phyloP scores from a whole-genome alignment of 169 alveolate genomes.

The Eimeria brunetti region DNA sequence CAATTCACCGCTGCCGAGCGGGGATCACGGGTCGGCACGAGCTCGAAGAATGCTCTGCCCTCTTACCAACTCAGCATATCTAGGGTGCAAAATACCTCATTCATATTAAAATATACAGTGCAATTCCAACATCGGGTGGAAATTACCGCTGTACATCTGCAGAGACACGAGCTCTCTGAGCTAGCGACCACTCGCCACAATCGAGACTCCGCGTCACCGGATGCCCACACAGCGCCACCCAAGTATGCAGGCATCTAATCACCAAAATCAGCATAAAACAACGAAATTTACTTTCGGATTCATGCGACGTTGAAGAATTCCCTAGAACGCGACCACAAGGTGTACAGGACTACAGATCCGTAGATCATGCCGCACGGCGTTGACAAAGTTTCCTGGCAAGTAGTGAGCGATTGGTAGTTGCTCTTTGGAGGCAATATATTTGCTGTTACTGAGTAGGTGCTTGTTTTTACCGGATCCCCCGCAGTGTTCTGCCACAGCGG shows the following conservation, averaged over 20 bases:
- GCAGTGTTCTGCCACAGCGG: too few species aligned
- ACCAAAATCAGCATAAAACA: neutral
- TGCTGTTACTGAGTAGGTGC: neutral
- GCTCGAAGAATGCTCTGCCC: neutral
- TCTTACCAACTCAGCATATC: neutral
- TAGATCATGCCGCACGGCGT: neutral
- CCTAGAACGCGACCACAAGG: neutral
- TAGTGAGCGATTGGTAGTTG: neutral
- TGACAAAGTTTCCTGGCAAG: neutral
- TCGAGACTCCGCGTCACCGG: conserved; percentile 47
- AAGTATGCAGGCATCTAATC: neutral
- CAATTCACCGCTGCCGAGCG: conserved; percentile 71
- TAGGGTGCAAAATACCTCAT: neutral
- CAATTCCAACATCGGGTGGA: conserved; percentile 9
- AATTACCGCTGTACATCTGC: neutral
- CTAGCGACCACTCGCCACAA: conserved; percentile 71
- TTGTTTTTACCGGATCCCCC: too few species aligned
- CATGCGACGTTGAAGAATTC: neutral
- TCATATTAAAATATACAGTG: neutral
- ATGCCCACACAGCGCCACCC: conserved; percentile 24
- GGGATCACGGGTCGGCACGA: conserved; percentile 32
- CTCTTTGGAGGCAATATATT: neutral
- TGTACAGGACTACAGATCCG: neutral
- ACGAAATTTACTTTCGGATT: neutral
- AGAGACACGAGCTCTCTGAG: conserved; percentile 39